Evolutionary conservation across 768 basidiomycete species (phyloP), one percentile per base, ranked within the genome.

Genomic region (Phanerochaete sordida): DNA sequence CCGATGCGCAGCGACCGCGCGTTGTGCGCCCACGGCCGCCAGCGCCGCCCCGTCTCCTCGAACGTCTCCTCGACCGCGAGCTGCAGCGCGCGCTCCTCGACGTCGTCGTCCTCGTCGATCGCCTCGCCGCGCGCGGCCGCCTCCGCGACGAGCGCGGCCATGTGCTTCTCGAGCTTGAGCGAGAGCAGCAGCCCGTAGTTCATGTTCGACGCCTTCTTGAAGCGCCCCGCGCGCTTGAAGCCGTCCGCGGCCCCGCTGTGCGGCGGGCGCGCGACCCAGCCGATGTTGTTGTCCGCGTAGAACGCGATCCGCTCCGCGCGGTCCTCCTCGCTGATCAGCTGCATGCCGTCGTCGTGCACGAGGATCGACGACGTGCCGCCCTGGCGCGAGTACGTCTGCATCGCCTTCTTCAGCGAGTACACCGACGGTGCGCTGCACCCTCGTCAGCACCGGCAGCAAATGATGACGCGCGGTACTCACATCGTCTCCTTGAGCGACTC

Each of bases 131-230:
- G 35, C 19, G 55, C 47, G 21, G 70, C 73, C 16, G 74, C 69
- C 23, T 68, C 73, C 9, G 74, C 72, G 66, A 85, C 82, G 15
- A 86, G 73, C 15, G 68, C 66, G 7, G 76, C 76, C 51, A 85
- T 75, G 50, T 78, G 70, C 60, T 77, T 76, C 68, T 84, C 83
- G 62, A 84, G 70, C 58, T 84, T 81, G 28, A 92, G 76, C 5
- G 86, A 86, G 7, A 93, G 77, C 66, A 84, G 73, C 16, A 81
- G 77, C 0, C 82, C 91, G 66, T 90, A 93, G 70, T 95, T 96
- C 87, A 95, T 86, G 73, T 96, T 96, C 15, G 85, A 87, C 1
- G 93, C 93, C 74, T 96, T 96, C 79, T 96, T 96, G 81, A 96
- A 96, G 26, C 91, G 83, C 44, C 92, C 93, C 33, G 90, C 89